Evolutionary conservation across 768 basidiomycete genomes (phyloP).

Genomic region (Russula lepida): DNA sequence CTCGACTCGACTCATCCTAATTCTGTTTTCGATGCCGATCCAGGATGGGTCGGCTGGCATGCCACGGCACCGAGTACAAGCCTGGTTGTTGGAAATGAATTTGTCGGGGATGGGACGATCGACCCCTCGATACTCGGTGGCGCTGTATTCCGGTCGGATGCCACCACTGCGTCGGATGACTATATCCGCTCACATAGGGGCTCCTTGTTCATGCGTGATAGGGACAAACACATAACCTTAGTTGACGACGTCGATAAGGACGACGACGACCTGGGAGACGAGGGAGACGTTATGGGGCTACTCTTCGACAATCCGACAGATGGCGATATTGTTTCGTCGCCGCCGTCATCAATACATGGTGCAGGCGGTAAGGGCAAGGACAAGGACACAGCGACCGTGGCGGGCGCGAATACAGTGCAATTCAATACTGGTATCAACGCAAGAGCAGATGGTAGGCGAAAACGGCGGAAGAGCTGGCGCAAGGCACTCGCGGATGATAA

Average conservation of each 20-base stretch:
- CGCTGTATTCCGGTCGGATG: background rate
- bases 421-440: too few relatives aligned
- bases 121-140: conserved; percentile 16
- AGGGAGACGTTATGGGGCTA: background rate
- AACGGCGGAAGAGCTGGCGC: conserved; percentile 8
- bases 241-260: background rate
- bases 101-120: conserved; percentile 16
- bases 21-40: background rate
- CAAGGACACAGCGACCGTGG: background rate
- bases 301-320: background rate
- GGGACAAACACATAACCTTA: background rate
- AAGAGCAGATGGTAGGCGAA: background rate
- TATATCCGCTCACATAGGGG: background rate
- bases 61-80: background rate
- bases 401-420: background rate
- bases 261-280: background rate
- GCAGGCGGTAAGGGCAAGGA: background rate
- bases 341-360: background rate
- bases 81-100: background rate
- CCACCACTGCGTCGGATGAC: background rate
- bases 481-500: background rate
- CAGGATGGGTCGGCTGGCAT: conserved; percentile 2
- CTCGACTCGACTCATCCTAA: background rate
- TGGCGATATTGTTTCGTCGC: background rate
- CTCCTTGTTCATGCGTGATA: background rate